Evolutionary conservation across 2,329 filamentous ascomycete genomes (phyloP).

Genomic region (Sporothrix curviconia): DNA sequence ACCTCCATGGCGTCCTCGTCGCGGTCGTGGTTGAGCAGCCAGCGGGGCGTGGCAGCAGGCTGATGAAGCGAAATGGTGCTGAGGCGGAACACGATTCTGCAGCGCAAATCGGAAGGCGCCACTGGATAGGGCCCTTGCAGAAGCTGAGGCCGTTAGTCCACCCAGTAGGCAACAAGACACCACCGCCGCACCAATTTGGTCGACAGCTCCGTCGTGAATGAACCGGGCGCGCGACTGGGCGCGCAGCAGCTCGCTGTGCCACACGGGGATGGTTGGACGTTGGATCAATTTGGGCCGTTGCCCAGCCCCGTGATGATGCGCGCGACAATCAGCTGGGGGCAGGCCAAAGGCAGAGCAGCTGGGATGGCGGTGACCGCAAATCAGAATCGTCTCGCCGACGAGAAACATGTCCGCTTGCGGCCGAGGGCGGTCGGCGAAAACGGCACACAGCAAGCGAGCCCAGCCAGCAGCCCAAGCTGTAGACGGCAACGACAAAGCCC

Average conservation of each 20-base stretch:
- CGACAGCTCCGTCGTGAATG: constrained; percentile 38
- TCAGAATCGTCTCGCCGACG: background rate
- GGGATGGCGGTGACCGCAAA: constrained; percentile 3
- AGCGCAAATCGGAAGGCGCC: constrained; percentile 15
- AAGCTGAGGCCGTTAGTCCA: constrained; percentile 12
- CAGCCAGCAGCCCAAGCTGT: constrained; percentile 25
- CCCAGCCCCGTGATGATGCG: constrained; percentile 7
- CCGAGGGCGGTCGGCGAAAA: constrained; percentile 1
- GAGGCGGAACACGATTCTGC: constrained; percentile 14
- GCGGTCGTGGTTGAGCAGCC: constrained; percentile 27
- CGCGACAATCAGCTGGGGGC: constrained; percentile 3
- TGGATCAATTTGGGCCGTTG: constrained; percentile 4
- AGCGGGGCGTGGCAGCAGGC: constrained; percentile 30
- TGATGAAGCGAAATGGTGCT: constrained; percentile 34
- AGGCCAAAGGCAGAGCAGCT: background rate
- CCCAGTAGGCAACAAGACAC: constrained; percentile 22
- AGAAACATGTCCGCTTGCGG: background rate
- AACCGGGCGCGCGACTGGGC: constrained; percentile 37
- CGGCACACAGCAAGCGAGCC: constrained; percentile 21
- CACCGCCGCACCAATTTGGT: constrained; percentile 23
- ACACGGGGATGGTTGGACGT: constrained; percentile 2
- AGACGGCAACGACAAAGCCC: constrained; percentile 28
- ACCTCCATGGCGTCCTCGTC: constrained; percentile 28
- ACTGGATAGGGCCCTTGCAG: background rate
- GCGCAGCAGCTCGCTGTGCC: constrained; percentile 34